Conservation (phyloP, 768 basidiomycete species). For the Pholiota molesta region DNA sequence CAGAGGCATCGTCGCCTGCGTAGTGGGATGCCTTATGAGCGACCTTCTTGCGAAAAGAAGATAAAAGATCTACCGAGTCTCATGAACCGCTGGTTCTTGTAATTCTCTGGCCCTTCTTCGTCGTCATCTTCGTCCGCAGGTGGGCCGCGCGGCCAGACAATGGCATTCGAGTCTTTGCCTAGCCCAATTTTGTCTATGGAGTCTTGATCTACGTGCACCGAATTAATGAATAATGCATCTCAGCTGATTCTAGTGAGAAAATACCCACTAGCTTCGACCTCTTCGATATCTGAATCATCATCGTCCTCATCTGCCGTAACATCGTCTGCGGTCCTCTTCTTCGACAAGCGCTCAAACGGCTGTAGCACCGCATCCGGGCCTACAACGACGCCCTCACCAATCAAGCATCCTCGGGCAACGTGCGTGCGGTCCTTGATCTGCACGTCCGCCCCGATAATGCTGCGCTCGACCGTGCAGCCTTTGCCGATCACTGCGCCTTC, state of each 20-base stretch:
- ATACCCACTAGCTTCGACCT: conserved; percentile 60
- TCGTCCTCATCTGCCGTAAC: conserved; percentile 38
- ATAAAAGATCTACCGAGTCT: conserved; percentile 59
- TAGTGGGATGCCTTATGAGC: not conserved
- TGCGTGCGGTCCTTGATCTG: conserved; percentile 64
- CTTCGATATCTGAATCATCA: conserved; percentile 66
- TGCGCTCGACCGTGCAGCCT: conserved; percentile 70
- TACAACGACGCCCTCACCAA: conserved; percentile 80
- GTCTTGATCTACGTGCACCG: conserved; percentile 48
- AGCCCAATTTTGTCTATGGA: conserved; percentile 46
- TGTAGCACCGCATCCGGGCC: conserved; percentile 71
- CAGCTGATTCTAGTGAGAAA: conserved; percentile 4
- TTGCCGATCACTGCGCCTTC: conserved; percentile 75
- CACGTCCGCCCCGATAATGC: conserved; percentile 84
- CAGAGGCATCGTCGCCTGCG: conserved; percentile 63
- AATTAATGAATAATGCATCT: conserved; percentile 1
- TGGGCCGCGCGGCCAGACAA: conserved; percentile 76
- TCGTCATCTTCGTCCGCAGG: conserved; percentile 68
- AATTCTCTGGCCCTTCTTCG: conserved; percentile 61
- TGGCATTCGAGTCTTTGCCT: conserved; percentile 75
- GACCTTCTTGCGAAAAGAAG: not conserved
- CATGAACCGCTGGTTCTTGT: conserved; percentile 71
- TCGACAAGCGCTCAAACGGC: conserved; percentile 78
- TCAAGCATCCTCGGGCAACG: conserved; percentile 76
- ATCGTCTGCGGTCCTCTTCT: conserved; percentile 41